Evolutionary conservation across 2,329 filamentous ascomycete species (phyloP), one percentile per base, ranked within the genome.

Genomic region (Sporothrix humicola): DNA sequence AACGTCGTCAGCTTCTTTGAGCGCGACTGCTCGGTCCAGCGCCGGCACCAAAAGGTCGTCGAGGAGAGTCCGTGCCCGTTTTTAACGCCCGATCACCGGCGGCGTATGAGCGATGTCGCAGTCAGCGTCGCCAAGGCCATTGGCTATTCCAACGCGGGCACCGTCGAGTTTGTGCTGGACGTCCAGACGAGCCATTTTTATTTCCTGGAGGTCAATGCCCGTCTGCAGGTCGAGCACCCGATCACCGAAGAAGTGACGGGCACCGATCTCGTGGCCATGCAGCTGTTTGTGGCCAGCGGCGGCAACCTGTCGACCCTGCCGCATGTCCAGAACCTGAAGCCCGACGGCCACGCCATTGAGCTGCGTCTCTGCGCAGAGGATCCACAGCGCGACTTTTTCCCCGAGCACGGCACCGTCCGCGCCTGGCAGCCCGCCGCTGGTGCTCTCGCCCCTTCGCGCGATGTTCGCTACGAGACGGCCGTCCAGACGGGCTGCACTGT

Each of bases 1-100:
- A 97, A 98, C 89, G 98, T 98, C 85, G 97, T 99, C 82, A 98
- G 95, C 10, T 90, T 99, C 71, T 98, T 98, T 79, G 96, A 95
- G 81, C 91, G 96, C 90, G 96, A 99, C 86, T 99, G 96, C 83
- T 99, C 96, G 77, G 95, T 99, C 17, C 96, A 99, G 86, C 90
- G 96, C 84, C 90, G 96, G 82, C 96, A 99, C 84, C 96, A 99
- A 84, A 98, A 99, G 88, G 98, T 99, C 83, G 98, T 99, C 77
- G 96, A 99, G 83, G 96, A 98, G 84, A 95, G 95, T 9, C 96
- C 96, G 50, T 79, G 58, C 74, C 65, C 79, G 1, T 81, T 78
- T 56, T 72, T 83, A 26, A 75, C 52, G 3, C 71, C 73, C 3
- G 76, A 79, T 3, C 77, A 78, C 13, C 77, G 82, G 6, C 72